Evolutionary conservation across 257 asterid genomes (phyloP), one percentile per base, ranked within the genome.

Genomic region (Pogostemon cablin): DNA sequence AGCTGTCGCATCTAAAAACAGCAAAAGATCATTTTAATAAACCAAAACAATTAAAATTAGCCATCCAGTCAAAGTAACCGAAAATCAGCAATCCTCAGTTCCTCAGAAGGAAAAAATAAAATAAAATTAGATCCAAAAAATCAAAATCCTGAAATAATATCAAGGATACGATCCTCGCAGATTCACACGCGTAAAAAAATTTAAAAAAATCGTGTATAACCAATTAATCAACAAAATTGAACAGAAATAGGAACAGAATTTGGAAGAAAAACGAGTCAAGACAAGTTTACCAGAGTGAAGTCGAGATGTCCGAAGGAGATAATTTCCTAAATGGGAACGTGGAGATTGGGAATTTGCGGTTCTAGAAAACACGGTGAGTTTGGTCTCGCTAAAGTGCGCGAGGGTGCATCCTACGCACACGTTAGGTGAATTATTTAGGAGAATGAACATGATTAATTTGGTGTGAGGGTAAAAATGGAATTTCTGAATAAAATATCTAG

Each of bases 281-380:
- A 46, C 61, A 4, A 76, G 53, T 11, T 68, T 73, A 77, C 84
- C 81, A 25, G 74, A 12, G 43, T 57, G 67, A 10, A 67, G 3
- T 9, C 57, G 6, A 12, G 54, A 62, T 68, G 41, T 46, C 71
- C 3, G 67, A 46, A 7, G 34, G 53, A 63, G 69, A 40, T 39
- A 15, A 61, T 61, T 54, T 15, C 7, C 37, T 3, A 37, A 54
- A 15, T 54, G 52, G 52, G 40, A 69, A 37, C 49, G 60, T 62
- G 17, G 40, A 54, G 81, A 81, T 77, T 73, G 84, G 76, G 62
- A 69, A 61, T 74, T 38, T 77, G 82, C 80, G 85, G 81, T 73
- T 76, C 68, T 73, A 61, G 73, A 74, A 77, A 41, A 54, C 54
- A 66, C 49, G 42, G 70, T 54, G 57, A 69, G 65, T 69, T 77